Evolutionary conservation across 768 basidiomycete genomes (phyloP), one percentile per base, ranked within the genome.

Genomic region (Mycena filopes): DNA sequence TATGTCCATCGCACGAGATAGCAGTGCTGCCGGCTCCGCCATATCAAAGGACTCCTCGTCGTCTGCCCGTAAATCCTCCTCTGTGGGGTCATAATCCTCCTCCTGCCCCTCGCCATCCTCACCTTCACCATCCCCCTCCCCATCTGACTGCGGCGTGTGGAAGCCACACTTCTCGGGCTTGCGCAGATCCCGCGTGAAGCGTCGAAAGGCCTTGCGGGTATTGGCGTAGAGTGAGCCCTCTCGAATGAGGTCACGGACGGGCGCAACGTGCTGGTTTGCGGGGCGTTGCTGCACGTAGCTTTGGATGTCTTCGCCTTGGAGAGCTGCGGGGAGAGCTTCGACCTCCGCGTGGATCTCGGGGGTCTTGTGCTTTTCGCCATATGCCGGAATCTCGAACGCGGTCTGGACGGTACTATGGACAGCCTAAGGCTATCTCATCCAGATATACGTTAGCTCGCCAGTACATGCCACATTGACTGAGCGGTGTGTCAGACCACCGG

Each of bases 171-270:
- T 64, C 33, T 55, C 62, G 4, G 60, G 33, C 9, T 26, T 36
- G 21, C 62, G 62, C 11, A 47, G 38, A 38, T 63, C 62, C 1
- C 62, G 62, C 21, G 62, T 56, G 43, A 63, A 63, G 0, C 54
- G 54, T 0, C 28, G 36, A 31, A 63, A 63, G 3, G 42, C 42
- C 42, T 43, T 43, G 42, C 42, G 10, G 2, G 20, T 43, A n/a
- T 43, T 43, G 2, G 42, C 42, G 42, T 43, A 43, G 16, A 43
- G 20, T 9, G 42, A 18, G 8, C 42, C 42, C 42, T 43, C 18
- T 20, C 21, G 16, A 20, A 43, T 10, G 12, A 43, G 15, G 15
- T 43, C 42, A 3, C 42, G 42, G 3, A 43, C 42, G 8, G 42
- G 42, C 16, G 21, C 42, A 21, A 43, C 42, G 21, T 43, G 42